Base-by-base conservation (phyloP, 345 rosid species). In the Odontarrhena argentea region DNA sequence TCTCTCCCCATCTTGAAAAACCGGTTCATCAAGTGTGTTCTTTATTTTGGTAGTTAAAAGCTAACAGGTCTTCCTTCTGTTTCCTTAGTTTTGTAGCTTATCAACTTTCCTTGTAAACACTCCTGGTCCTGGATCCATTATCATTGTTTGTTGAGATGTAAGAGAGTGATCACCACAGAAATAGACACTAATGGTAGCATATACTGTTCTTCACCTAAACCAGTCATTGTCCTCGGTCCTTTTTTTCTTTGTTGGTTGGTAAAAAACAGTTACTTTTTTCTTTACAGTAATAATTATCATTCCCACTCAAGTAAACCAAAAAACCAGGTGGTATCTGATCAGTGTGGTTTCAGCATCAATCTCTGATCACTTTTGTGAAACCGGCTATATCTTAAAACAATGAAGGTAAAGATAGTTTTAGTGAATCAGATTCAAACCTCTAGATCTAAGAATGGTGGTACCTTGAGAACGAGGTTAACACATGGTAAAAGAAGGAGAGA, bases 391-490 rank as follows among this genome's bases (percentile, higher is more conserved):
- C 22, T 40, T 7, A 28, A 18, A 59, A 41, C 44, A n/a, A 28
- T 60, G 54, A 70, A 63, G 62, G 13, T 61, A 13, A 70, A 55
- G 57, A 51, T 63, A 25, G 22, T 12, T 55, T 12, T 18, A 71
- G 70, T 57, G 66, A 72, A 72, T 72, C 71, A 65, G 76, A 72
- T 49, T 65, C 76, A 70, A 38, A 65, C 7, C 14, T 65, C 15
- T 24, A 48, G 22, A 34, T 72, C 13, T 42, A n/a, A 64, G 59
- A 30, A 74, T 11, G 43, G 7, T 48, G 26, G 63, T 66, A 45
- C 63, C 68, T 46, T 73, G 73, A 60, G 63, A 59, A 58, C 6
- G 67, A 26, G 63, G 68, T 61, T 32, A 60, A 40, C 63, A 65
- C 18, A 37, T 66, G 56, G 68, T 49, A 59, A 65, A 58, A 35